Conservation (phyloP, 2,329 filamentous ascomycete genomes). For the Acarospora socialis region DNA sequence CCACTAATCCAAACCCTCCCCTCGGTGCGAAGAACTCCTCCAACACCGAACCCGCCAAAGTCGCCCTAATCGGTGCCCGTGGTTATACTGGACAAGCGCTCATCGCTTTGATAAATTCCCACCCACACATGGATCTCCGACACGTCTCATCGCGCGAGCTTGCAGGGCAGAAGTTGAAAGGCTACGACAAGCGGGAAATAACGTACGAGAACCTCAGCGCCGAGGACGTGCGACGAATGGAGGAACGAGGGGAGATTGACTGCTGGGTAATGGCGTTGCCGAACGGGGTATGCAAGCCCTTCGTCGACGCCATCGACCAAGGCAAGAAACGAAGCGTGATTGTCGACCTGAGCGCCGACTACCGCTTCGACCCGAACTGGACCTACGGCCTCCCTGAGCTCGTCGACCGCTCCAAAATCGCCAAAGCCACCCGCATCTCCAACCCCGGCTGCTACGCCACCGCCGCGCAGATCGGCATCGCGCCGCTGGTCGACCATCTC, state of each 20-base stretch:
- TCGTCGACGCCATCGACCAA: constrained; percentile 72
- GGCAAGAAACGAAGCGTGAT: constrained; percentile 59
- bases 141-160: constrained; percentile 92
- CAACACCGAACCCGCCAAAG: constrained; percentile 61
- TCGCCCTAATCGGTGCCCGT: constrained; percentile 79
- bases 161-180: constrained; percentile 69
- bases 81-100: constrained; percentile 76
- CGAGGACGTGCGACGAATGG: constrained; percentile 76
- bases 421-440: constrained; percentile 64
- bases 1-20: constrained; percentile 78
- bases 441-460: constrained; percentile 96
- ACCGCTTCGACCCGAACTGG: constrained; percentile 12
- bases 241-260: constrained; percentile 71
- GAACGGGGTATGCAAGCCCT: constrained; percentile 89
- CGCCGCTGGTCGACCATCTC: constrained; percentile 65
- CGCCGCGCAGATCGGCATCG: constrained; percentile 76
- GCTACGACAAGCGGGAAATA: constrained; percentile 82
- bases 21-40: constrained; percentile 78
- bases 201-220: constrained; percentile 81
- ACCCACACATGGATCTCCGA: constrained; percentile 77
- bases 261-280: constrained; percentile 97
- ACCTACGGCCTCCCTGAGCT: constrained; percentile 48
- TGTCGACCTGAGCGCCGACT: constrained; percentile 85
- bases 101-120: constrained; percentile 71
- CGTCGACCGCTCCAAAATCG: constrained; percentile 60